phyloP scores from a whole-genome alignment of 1,139 yeast species.

The Candida tunisiensis region DNA sequence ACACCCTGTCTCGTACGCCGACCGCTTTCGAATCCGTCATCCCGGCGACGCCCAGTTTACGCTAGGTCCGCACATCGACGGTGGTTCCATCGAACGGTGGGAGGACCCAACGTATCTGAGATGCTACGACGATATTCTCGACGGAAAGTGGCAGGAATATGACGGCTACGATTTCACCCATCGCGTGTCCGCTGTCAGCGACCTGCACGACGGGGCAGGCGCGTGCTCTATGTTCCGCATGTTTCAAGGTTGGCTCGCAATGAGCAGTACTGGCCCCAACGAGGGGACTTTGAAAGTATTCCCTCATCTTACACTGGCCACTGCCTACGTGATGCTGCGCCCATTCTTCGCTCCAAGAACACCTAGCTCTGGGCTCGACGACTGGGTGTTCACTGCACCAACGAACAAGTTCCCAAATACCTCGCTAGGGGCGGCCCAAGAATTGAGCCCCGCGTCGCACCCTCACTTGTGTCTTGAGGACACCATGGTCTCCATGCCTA shows the following conservation, averaged over 20 bases:
- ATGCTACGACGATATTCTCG: conserved; percentile 25
- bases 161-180: conserved; percentile 27
- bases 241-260: conserved; percentile 33
- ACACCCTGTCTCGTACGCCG: conserved; percentile 28
- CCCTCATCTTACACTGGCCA: conserved; percentile 23
- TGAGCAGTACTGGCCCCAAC: conserved; percentile 22
- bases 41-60: conserved; percentile 20
- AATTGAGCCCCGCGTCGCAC: conserved; percentile 4
- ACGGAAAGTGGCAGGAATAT: conserved; percentile 31
- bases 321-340: conserved; percentile 27
- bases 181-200: conserved; percentile 22
- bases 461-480: conserved; percentile 12
- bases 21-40: conserved; percentile 28
- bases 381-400: conserved; percentile 8
- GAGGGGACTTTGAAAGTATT: conserved; percentile 29
- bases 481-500: conserved; percentile 12
- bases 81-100: conserved; percentile 33
- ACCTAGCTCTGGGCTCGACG: too few species aligned
- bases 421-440: conserved; percentile 2
- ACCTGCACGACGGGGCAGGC: conserved; percentile 24
- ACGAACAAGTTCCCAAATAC: conserved; percentile 17
- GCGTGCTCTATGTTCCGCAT: conserved; percentile 23
- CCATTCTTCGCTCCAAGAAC: conserved; percentile 26
- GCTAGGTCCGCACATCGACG: conserved; percentile 28
- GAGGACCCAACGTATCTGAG: conserved; percentile 25